These are phyloP conservation scores for Cucurbita argyrosperma DNA, from an alignment of 306 rosid genomes.

Conservation along the genomic window DNA sequence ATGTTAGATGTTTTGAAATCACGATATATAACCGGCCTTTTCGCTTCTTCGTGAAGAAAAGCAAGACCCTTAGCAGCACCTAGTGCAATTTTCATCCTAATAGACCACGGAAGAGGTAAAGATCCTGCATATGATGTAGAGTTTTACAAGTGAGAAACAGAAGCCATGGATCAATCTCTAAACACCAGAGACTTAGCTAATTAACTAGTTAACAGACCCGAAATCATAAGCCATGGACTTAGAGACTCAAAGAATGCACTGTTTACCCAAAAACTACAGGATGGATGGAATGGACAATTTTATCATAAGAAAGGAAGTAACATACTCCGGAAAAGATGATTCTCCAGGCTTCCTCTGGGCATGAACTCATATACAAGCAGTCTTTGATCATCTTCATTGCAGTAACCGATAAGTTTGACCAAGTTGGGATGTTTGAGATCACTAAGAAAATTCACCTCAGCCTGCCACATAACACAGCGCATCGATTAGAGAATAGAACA, in stretches of 20 bases:
- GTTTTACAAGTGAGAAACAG: background rate
- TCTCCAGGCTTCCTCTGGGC: slow-evolving; percentile 97
- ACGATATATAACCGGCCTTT: slow-evolving; percentile 82
- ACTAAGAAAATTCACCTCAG: slow-evolving; percentile 89
- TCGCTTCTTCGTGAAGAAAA: slow-evolving; percentile 97
- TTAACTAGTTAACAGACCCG: background rate
- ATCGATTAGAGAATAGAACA: background rate
- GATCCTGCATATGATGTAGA: slow-evolving; percentile 47
- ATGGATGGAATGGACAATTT: background rate
- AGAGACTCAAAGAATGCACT: background rate
- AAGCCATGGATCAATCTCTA: background rate
- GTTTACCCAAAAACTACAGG: slow-evolving; percentile 3
- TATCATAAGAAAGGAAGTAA: background rate
- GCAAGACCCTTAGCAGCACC: slow-evolving; percentile 97
- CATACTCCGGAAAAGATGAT: slow-evolving; percentile 92
- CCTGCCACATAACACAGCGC: slow-evolving; percentile 37
- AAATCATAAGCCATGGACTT: background rate
- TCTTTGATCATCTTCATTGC: slow-evolving; percentile 94
- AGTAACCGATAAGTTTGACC: slow-evolving; percentile 88
- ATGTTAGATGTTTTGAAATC: slow-evolving; percentile 96
- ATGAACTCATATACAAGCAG: slow-evolving; percentile 87
- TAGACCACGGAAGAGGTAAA: slow-evolving; percentile 95
- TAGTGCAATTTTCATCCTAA: slow-evolving; percentile 89
- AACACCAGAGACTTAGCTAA: background rate
- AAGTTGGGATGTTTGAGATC: slow-evolving; percentile 81